Percentiles rank a stretch among this genome's conserved stretches.
These are phyloP conservation scores for Delonix regia DNA, from an alignment of 306 rosid species.

Conservation along the genomic window DNA sequence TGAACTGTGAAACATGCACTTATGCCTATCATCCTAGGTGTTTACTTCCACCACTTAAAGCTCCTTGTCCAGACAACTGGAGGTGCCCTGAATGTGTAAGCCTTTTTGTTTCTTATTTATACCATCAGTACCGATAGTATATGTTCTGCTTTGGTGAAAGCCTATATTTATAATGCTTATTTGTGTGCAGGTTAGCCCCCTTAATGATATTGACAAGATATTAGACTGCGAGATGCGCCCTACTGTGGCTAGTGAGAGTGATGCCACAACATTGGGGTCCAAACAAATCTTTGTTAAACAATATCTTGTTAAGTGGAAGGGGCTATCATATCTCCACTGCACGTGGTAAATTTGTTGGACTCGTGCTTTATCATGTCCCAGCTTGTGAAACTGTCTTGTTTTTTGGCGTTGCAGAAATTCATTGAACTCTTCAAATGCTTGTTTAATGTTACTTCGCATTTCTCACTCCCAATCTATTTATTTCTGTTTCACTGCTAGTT, in stretches of 20 bases:
- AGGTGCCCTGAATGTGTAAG: slow-evolving; percentile 85
- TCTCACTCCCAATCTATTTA: not conserved
- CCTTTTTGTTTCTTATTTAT: slow-evolving; percentile 2
- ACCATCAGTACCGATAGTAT: slow-evolving; percentile 5
- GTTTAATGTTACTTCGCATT: not conserved
- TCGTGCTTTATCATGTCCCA: not conserved
- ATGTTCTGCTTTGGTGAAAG: slow-evolving; percentile 10
- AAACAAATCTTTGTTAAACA: slow-evolving; percentile 78
- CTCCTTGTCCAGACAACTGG: slow-evolving; percentile 55
- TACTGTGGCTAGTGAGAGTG: slow-evolving; percentile 62
- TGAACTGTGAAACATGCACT: slow-evolving; percentile 62
- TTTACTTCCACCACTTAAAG: slow-evolving; percentile 61
- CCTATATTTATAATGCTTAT: not conserved
- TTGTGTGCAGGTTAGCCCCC: slow-evolving; percentile 69
- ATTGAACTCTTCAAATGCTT: not conserved
- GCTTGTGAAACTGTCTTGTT: not conserved
- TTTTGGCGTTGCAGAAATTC: not conserved
- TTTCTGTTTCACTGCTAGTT: not conserved
- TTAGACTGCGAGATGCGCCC: slow-evolving; percentile 80
- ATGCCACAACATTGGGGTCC: slow-evolving; percentile 58
- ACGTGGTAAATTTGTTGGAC: slow-evolving; percentile 53
- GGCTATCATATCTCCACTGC: slow-evolving; percentile 67
- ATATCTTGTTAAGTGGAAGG: slow-evolving; percentile 81
- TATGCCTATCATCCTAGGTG: slow-evolving; percentile 75
- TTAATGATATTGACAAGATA: slow-evolving; percentile 69